These are phyloP conservation scores for Cryphonectria japonica DNA, from an alignment of 2,329 filamentous ascomycete species.

Conservation along the genomic window DNA sequence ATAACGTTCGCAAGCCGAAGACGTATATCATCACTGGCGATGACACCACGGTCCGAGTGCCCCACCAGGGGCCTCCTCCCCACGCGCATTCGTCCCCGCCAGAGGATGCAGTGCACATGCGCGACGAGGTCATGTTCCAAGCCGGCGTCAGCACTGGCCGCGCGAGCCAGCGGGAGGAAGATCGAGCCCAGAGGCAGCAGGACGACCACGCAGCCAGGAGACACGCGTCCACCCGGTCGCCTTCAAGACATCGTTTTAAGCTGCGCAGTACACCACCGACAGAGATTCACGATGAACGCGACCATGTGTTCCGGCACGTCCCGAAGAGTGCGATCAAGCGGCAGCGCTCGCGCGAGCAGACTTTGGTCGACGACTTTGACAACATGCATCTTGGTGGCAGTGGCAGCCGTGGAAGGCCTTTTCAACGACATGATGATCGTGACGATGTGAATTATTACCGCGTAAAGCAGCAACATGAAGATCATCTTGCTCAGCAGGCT, in stretches of 20 bases:
- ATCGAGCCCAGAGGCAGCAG: background rate
- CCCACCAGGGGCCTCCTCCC: background rate
- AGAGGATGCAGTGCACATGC: background rate
- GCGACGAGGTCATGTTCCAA: background rate
- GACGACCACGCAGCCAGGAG: background rate
- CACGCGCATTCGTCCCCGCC: background rate
- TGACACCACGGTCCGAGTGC: background rate
- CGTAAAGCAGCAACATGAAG: slow-evolving; percentile 2
- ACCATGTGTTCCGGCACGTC: slow-evolving; percentile 14
- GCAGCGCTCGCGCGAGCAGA: slow-evolving; percentile 12
- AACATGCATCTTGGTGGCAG: background rate
- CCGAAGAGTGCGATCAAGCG: slow-evolving; percentile 22
- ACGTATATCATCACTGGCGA: background rate
- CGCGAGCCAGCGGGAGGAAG: background rate
- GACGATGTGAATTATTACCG: background rate
- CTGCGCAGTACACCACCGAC: slow-evolving; percentile 7
- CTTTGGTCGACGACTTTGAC: slow-evolving; percentile 6
- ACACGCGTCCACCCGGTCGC: background rate
- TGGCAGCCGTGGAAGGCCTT: background rate
- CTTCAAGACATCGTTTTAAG: background rate
- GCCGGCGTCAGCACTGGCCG: background rate
- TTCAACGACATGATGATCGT: background rate
- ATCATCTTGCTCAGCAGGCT: slow-evolving; percentile 10
- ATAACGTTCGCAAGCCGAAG: slow-evolving; percentile 1
- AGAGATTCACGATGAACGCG: background rate